Percentiles rank a stretch among this genome's conserved stretches.
Evolutionary conservation across 1,284 basidiomycete genomes (phyloP).

Genomic region (Cryptococcus floricola): DNA sequence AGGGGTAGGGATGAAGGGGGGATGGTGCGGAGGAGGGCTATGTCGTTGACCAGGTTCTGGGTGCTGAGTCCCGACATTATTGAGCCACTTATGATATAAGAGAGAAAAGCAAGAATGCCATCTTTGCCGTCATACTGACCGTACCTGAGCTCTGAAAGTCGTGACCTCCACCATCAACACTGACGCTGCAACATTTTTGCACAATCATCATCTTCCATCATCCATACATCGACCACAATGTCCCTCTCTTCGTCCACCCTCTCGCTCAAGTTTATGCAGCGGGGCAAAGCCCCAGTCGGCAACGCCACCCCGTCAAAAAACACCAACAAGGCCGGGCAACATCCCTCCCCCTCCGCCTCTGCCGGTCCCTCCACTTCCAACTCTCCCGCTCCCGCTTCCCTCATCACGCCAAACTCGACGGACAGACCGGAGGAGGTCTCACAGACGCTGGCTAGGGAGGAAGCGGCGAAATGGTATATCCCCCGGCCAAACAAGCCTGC

Average conservation of each 20-base stretch:
- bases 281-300: conserved; percentile 30
- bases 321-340: neutral
- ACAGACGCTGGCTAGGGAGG: conserved; percentile 7
- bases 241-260: conserved; percentile 41
- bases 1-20: neutral
- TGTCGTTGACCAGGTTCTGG: neutral
- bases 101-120: too few relatives aligned
- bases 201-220: too few relatives aligned
- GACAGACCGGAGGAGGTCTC: neutral
- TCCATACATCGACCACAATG: conserved; percentile 11
- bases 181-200: too few relatives aligned
- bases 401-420: neutral
- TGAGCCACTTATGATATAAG: neutral
- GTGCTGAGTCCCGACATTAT: neutral
- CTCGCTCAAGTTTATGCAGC: conserved; percentile 49
- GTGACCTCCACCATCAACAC: too few relatives aligned
- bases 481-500: conserved; percentile 9
- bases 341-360: conserved; percentile 5
- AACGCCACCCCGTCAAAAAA: neutral
- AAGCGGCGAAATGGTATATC: conserved; percentile 26
- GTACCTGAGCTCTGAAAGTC: too few relatives aligned
- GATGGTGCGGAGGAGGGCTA: neutral
- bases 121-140: too few relatives aligned
- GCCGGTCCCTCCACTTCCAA: conserved; percentile 2
- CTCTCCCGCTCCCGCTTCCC: neutral